These are phyloP conservation scores for Colletotrichum sp. DNA, from an alignment of 2,329 filamentous ascomycete species.

Conservation along the genomic window DNA sequence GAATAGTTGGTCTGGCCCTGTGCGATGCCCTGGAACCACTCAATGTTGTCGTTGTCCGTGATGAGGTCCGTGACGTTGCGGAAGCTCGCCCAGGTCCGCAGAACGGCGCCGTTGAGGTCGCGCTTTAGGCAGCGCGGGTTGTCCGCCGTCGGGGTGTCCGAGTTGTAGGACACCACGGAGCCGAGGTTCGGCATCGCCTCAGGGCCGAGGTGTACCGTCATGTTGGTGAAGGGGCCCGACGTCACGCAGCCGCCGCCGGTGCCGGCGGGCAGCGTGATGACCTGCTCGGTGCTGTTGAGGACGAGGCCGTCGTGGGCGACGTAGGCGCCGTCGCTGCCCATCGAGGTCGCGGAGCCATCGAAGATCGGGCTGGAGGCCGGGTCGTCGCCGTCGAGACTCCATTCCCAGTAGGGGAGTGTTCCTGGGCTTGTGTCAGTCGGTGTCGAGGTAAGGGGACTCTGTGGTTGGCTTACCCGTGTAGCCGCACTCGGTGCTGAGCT, in stretches of 20 bases:
- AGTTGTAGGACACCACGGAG: slow-evolving; percentile 16
- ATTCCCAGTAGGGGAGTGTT: slow-evolving; percentile 18
- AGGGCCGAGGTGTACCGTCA: slow-evolving; percentile 42
- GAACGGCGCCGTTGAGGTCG: slow-evolving; percentile 31
- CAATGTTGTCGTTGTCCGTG: slow-evolving; percentile 22
- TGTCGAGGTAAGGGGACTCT: not conserved
- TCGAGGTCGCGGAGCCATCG: slow-evolving; percentile 41
- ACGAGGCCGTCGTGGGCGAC: slow-evolving; percentile 27
- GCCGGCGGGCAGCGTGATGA: slow-evolving; percentile 43
- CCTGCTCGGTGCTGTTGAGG: not conserved
- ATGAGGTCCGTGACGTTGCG: slow-evolving; percentile 33
- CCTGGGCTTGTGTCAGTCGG: not conserved
- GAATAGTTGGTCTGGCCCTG: slow-evolving; percentile 34
- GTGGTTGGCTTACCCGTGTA: slow-evolving; percentile 22
- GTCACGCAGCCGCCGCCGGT: slow-evolving; percentile 52
- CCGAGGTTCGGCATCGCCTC: slow-evolving; percentile 14
- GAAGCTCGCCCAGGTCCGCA: slow-evolving; percentile 23
- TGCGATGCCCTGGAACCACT: slow-evolving; percentile 37
- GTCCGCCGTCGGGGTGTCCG: slow-evolving; percentile 32
- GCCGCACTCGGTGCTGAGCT: slow-evolving; percentile 25
- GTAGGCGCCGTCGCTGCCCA: slow-evolving; percentile 41
- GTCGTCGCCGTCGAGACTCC: slow-evolving; percentile 23
- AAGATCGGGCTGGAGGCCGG: slow-evolving; percentile 39
- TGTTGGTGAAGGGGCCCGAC: slow-evolving; percentile 40
- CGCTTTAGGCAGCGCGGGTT: slow-evolving; percentile 48